A percentile compares a stretch with the other conserved stretches of the same genome.
These are phyloP conservation scores for Hericium coralloides DNA, from an alignment of 768 basidiomycete genomes.

Conservation along the genomic window DNA sequence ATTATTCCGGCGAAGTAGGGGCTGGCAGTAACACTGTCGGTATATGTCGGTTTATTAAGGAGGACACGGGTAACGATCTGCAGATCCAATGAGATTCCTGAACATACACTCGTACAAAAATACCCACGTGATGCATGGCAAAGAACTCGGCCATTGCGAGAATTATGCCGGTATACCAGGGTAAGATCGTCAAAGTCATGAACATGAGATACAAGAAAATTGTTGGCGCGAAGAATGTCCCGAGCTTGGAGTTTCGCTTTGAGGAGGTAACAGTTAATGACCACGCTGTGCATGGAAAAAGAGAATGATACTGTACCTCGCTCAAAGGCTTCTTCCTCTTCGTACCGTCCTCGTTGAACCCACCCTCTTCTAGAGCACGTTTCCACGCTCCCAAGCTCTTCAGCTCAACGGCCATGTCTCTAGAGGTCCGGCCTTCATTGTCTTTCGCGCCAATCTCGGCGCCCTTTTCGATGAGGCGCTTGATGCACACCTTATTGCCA, in stretches of 20 bases:
- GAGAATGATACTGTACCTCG: constrained; percentile 40
- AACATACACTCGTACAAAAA: neutral
- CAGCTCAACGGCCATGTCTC: constrained; percentile 91
- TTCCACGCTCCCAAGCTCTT: constrained; percentile 89
- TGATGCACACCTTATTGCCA: constrained; percentile 84
- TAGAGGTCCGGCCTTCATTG: constrained; percentile 74
- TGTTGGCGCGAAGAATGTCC: constrained; percentile 71
- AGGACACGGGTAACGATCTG: constrained; percentile 82
- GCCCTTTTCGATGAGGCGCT: constrained; percentile 77
- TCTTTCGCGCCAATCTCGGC: constrained; percentile 78
- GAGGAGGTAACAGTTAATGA: neutral
- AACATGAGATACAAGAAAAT: constrained; percentile 79
- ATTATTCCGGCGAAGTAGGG: constrained; percentile 96
- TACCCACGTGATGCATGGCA: constrained; percentile 84
- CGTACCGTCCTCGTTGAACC: constrained; percentile 67
- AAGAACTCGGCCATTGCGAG: constrained; percentile 84
- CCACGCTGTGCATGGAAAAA: constrained; percentile 3
- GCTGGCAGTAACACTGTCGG: constrained; percentile 75
- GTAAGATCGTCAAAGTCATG: constrained; percentile 70
- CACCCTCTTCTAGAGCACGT: constrained; percentile 81
- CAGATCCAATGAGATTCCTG: constrained; percentile 3
- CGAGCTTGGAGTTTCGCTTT: constrained; percentile 74
- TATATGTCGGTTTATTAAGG: constrained; percentile 72
- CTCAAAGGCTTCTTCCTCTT: constrained; percentile 59
- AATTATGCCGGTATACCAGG: constrained; percentile 84